Percentiles rank a stretch among this genome's conserved stretches.
phyloP scores from a whole-genome alignment of 2,329 filamentous ascomycete species.

The Erysiphe neolycopersici region DNA sequence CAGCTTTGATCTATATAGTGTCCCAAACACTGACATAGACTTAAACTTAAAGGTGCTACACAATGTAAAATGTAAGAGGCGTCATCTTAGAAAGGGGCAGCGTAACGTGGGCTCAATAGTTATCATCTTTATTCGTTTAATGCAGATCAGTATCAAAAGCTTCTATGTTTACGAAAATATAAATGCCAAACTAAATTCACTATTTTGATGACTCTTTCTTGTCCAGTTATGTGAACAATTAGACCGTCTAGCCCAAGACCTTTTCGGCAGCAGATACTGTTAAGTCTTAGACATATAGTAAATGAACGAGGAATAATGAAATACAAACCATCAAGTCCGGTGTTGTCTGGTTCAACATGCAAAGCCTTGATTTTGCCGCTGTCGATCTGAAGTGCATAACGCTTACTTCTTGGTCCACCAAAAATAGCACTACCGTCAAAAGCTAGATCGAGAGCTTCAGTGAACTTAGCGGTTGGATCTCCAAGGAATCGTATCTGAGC shows the following conservation, averaged over 20 bases:
- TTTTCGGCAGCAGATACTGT: conserved; percentile 23
- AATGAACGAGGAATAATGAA: neutral
- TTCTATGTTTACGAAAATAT: too few species aligned
- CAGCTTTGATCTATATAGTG: too few species aligned
- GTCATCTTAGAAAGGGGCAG: too few species aligned
- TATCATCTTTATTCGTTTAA: too few species aligned
- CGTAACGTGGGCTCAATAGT: too few species aligned
- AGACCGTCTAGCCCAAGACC: conserved; percentile 14
- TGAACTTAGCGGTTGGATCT: conserved; percentile 56
- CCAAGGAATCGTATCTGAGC: conserved; percentile 68
- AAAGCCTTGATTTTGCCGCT: conserved; percentile 61
- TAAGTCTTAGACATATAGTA: conserved; percentile 1
- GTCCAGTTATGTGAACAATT: neutral
- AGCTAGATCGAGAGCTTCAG: conserved; percentile 53
- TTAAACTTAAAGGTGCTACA: too few species aligned
- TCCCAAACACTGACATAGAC: too few species aligned
- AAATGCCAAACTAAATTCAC: too few species aligned
- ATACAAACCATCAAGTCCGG: conserved; percentile 43
- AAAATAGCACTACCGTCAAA: conserved; percentile 64
- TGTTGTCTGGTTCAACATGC: conserved; percentile 72
- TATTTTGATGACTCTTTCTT: too few species aligned
- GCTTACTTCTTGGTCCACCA: conserved; percentile 58
- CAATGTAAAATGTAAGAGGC: too few species aligned
- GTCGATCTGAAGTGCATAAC: conserved; percentile 63
- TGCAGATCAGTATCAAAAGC: too few species aligned